Conservation (phyloP, 345 rosid genomes). For the Odontarrhena argentea region DNA sequence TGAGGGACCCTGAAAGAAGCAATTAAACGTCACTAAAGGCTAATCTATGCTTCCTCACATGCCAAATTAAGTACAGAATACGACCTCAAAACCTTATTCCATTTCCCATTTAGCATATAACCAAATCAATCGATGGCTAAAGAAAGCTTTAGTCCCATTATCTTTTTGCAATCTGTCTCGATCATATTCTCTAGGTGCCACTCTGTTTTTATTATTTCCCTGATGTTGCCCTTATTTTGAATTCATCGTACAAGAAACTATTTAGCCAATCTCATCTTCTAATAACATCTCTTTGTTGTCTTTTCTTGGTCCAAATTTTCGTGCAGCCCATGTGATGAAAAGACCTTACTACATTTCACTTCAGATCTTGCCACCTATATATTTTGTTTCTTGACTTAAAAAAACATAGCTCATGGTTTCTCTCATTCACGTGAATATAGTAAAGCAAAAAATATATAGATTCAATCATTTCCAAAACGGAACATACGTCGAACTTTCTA, state of each 20-base stretch:
- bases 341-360: constrained; percentile 40
- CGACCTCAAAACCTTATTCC: constrained; percentile 38
- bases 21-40: constrained; percentile 1
- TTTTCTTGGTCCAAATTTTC: constrained; percentile 15
- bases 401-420: constrained; percentile 32
- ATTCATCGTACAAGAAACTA: constrained; percentile 37
- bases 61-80: constrained; percentile 33
- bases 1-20: constrained; percentile 7
- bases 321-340: constrained; percentile 42
- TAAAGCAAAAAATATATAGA: background rate
- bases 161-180: constrained; percentile 21
- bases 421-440: constrained; percentile 35
- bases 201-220: constrained; percentile 21
- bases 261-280: constrained; percentile 28
- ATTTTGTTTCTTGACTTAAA: constrained; percentile 16
- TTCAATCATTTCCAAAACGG: constrained; percentile 20
- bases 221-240: constrained; percentile 18
- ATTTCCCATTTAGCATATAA: constrained; percentile 5
- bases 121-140: constrained; percentile 10
- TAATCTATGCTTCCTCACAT: constrained; percentile 27
- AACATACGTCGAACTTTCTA: constrained; percentile 27
- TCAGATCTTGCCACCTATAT: constrained; percentile 40
- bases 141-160: constrained; percentile 20
- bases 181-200: constrained; percentile 37
- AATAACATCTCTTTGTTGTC: constrained; percentile 16